These are phyloP conservation scores for Triticum dicoccoides DNA, from an alignment of 176 grass and related monocot genomes.

Conservation along the genomic window DNA sequence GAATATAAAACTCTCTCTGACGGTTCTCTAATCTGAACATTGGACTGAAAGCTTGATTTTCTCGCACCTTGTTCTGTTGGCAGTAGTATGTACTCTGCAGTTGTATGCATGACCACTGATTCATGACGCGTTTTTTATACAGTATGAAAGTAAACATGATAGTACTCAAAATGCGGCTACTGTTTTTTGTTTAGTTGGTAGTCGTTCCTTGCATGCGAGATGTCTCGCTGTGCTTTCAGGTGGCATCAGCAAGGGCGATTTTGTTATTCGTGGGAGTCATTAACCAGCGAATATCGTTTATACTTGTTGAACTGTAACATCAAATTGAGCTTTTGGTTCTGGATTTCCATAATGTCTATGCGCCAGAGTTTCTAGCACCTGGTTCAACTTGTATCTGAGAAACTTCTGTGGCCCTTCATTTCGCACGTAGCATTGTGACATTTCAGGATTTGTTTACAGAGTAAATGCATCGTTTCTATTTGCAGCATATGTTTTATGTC, in stretches of 20 bases:
- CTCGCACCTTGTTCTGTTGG: neutral
- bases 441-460: neutral
- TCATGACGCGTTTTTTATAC: neutral
- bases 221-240: neutral
- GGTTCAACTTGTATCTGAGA: neutral
- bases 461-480: neutral
- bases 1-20: neutral
- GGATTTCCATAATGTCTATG: neutral
- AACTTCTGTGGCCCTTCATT: neutral
- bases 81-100: no score
- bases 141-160: neutral
- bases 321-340: neutral
- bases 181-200: neutral
- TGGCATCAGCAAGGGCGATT: neutral
- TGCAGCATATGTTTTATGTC: no score
- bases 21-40: neutral
- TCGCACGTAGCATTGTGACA: neutral
- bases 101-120: neutral
- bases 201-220: neutral
- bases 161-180: neutral
- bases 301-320: neutral
- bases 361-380: neutral
- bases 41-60: neutral
- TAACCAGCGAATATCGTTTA: neutral
- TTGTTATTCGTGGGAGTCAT: neutral